A percentile compares a stretch with the other conserved stretches of the same genome.
Conservation (phyloP, 2,329 filamentous ascomycete species). For the Penicillium thymicola region DNA sequence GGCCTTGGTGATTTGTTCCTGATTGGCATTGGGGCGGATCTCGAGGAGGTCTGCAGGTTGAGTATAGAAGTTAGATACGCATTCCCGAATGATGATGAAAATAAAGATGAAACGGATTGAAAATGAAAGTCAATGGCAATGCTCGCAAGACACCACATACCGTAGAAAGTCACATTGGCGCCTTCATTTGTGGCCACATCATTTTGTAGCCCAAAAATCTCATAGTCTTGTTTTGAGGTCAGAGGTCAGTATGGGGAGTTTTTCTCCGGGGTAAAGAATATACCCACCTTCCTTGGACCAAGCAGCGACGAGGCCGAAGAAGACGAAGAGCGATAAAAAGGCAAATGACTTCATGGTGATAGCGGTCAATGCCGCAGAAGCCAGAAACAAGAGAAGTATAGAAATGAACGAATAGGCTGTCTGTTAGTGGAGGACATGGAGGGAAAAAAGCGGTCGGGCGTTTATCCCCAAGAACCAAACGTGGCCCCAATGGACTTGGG, state of each 20-base stretch:
- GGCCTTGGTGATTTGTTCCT: constrained; percentile 88
- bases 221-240: constrained; percentile 64
- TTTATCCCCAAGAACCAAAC: constrained; percentile 12
- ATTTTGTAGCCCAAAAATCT: constrained; percentile 94
- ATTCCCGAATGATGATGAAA: background rate
- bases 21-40: constrained; percentile 66
- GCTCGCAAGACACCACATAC: constrained; percentile 27
- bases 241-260: background rate
- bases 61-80: constrained; percentile 1
- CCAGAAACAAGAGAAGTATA: constrained; percentile 6
- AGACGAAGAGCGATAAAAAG: constrained; percentile 66
- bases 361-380: constrained; percentile 26
- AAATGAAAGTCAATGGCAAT: background rate
- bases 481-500: constrained; percentile 21
- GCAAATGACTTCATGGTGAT: constrained; percentile 63
- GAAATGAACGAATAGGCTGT: constrained; percentile 9
- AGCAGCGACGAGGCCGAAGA: constrained; percentile 65
- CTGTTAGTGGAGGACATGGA: constrained; percentile 1
- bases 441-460: constrained; percentile 13
- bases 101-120: background rate
- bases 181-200: constrained; percentile 77
- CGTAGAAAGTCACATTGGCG: constrained; percentile 80
- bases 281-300: constrained; percentile 83
- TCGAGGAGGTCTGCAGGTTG: constrained; percentile 67
- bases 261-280: background rate